Conservation (phyloP, 805 yeast genomes). For the Ogataea minuta region DNA sequence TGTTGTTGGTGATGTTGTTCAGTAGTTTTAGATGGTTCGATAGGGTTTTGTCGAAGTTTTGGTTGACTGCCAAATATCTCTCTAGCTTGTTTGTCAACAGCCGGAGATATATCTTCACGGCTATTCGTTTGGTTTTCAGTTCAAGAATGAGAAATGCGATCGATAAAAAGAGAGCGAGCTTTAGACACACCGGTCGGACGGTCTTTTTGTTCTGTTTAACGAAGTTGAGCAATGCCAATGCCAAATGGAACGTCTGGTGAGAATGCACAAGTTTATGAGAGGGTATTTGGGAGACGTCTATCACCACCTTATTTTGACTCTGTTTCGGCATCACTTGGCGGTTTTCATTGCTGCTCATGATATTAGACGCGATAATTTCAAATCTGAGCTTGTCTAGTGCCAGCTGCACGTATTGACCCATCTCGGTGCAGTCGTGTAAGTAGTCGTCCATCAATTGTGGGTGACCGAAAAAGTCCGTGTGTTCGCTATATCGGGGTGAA, state of each 20-base stretch:
- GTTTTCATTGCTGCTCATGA: slow-evolving; percentile 17
- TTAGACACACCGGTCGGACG: slow-evolving; percentile 5
- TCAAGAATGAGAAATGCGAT: slow-evolving; percentile 18
- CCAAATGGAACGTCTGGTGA: slow-evolving; percentile 16
- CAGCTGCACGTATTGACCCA: slow-evolving; percentile 1
- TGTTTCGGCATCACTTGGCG: background rate
- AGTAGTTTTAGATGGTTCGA: slow-evolving; percentile 12
- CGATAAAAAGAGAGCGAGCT: slow-evolving; percentile 15
- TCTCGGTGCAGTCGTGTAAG: background rate
- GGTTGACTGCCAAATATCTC: slow-evolving; percentile 13
- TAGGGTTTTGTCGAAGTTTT: slow-evolving; percentile 17
- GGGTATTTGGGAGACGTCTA: slow-evolving; percentile 17
- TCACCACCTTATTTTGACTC: slow-evolving; percentile 5
- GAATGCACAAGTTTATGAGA: slow-evolving; percentile 25
- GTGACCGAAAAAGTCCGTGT: background rate
- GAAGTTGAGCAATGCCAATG: slow-evolving; percentile 19
- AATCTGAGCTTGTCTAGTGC: slow-evolving; percentile 28
- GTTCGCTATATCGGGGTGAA: background rate
- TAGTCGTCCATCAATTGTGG: slow-evolving; percentile 10
- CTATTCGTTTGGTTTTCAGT: slow-evolving; percentile 18
- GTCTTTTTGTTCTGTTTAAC: slow-evolving; percentile 8
- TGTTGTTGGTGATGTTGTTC: slow-evolving; percentile 11
- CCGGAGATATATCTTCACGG: slow-evolving; percentile 20
- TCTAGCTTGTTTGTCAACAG: slow-evolving; percentile 18
- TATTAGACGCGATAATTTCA: slow-evolving; percentile 25